These are phyloP conservation scores for Vitis rupestris DNA, from an alignment of 164 flowering plant genomes.

Conservation along the genomic window DNA sequence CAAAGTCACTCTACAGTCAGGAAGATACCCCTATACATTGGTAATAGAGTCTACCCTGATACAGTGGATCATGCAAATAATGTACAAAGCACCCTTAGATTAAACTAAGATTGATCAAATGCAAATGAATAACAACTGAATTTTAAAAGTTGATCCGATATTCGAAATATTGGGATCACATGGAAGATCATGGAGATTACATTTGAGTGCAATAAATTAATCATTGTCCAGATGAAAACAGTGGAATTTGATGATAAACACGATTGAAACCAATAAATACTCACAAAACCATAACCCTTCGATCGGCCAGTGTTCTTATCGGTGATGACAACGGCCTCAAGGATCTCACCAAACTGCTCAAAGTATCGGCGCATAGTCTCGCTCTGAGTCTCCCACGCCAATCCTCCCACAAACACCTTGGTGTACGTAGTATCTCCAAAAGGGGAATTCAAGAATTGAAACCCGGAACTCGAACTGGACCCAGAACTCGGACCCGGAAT, in stretches of 20 bases:
- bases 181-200: background rate
- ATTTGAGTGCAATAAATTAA: background rate
- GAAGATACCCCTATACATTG: background rate
- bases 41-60: background rate
- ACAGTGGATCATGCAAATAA: background rate
- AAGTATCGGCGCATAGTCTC: constrained; percentile 81
- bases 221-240: background rate
- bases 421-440: constrained; percentile 95
- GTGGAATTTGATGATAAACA: background rate
- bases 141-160: no score
- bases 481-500: constrained; percentile 59
- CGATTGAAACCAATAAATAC: constrained; percentile 29
- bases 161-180: no score
- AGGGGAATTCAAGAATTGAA: constrained; percentile 75
- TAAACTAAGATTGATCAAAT: constrained; percentile 6
- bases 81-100: background rate
- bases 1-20: constrained; percentile 35
- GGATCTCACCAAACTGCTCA: constrained; percentile 94
- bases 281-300: constrained; percentile 99
- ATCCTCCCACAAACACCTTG: constrained; percentile 94
- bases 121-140: background rate
- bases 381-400: constrained; percentile 99
- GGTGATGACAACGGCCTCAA: constrained; percentile 94
- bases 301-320: constrained; percentile 96
- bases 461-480: constrained; percentile 61